Percentiles rank a stretch among this genome's conserved stretches.
Evolutionary conservation across 1,284 basidiomycete species (phyloP).

Genomic region (Inonotus hispidus): DNA sequence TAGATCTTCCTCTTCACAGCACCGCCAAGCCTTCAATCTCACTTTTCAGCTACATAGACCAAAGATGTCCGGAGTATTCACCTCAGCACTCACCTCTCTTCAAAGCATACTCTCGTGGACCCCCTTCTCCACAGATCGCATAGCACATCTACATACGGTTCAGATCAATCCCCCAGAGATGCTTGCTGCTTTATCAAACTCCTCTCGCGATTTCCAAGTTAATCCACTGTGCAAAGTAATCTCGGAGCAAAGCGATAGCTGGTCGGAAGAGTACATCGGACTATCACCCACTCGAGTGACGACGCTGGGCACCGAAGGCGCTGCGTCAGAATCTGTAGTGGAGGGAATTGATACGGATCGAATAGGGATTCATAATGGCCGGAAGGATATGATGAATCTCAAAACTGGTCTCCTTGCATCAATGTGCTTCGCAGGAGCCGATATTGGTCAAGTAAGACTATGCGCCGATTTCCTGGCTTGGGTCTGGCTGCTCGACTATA

Average conservation of each 20-base stretch:
- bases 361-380: neutral
- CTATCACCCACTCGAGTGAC: neutral
- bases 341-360: neutral
- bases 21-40: neutral
- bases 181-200: neutral
- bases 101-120: conserved; percentile 2
- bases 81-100: neutral
- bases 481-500: conserved; percentile 9
- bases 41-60: neutral
- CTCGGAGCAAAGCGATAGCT: neutral
- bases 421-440: conserved; percentile 9
- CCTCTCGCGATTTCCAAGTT: conserved; percentile 7
- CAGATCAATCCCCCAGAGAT: conserved; percentile 5
- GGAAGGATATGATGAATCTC: neutral
- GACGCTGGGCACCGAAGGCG: neutral
- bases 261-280: neutral
- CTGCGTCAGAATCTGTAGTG: neutral
- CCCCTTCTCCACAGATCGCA: neutral
- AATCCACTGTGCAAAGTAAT: conserved; percentile 3
- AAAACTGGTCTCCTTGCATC: conserved; percentile 9
- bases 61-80: neutral
- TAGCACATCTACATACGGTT: neutral
- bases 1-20: no score
- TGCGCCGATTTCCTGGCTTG: conserved; percentile 10
- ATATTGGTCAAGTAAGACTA: conserved; percentile 6